A percentile compares a stretch with the other conserved stretches of the same genome.
Conservation (phyloP, 192 early-diverging fungal genomes). For the Umbelopsis vinacea region DNA sequence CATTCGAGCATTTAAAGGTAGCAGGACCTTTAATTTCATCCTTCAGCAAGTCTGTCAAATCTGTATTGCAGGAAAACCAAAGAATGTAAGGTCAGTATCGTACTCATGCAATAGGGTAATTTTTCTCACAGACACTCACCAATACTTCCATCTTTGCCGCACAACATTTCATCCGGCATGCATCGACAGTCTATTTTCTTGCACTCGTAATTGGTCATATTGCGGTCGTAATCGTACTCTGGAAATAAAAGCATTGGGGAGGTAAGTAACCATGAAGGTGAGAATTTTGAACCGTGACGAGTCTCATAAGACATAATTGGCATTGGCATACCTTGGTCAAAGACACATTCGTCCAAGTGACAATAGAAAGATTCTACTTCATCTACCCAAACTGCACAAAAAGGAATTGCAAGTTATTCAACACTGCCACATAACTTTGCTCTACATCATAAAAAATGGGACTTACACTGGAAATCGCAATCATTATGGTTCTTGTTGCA, state of each 20-base stretch:
- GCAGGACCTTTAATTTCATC: conserved; percentile 82
- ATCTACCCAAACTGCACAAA: conserved; percentile 75
- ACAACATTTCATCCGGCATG: conserved; percentile 79
- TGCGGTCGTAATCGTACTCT: conserved; percentile 55
- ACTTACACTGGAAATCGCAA: conserved; percentile 78
- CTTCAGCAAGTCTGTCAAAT: conserved; percentile 77
- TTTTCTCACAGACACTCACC: conserved; percentile 46
- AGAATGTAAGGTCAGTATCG: background rate
- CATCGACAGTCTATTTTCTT: conserved; percentile 80
- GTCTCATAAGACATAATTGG: background rate
- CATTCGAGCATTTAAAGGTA: conserved; percentile 63
- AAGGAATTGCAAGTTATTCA: background rate
- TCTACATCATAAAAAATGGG: background rate
- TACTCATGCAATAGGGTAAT: too few relatives aligned
- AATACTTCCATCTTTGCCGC: conserved; percentile 80
- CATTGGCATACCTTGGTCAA: conserved; percentile 55
- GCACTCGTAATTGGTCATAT: conserved; percentile 70
- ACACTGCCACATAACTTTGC: background rate
- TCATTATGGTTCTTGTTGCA: conserved; percentile 61
- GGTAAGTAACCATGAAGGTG: background rate
- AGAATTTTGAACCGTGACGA: too few relatives aligned
- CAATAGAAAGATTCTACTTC: conserved; percentile 92
- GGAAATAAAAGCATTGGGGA: background rate
- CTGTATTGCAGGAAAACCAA: conserved; percentile 32
- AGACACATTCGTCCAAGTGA: conserved; percentile 74